Evolutionary conservation across 768 basidiomycete species (phyloP).

Genomic region (Clavulina sp.): DNA sequence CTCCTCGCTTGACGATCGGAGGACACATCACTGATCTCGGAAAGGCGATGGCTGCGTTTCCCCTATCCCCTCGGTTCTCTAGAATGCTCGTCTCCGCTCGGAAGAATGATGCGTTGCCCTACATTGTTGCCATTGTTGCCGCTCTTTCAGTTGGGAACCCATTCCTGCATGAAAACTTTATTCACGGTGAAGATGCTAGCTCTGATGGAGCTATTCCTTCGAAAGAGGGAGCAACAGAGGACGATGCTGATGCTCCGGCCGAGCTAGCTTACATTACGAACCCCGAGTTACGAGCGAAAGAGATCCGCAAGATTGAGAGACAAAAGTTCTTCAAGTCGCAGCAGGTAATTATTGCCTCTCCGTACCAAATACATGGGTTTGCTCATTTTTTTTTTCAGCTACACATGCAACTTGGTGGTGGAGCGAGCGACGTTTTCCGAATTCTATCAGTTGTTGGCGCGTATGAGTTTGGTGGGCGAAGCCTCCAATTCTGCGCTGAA

Average conservation of each 20-base stretch:
- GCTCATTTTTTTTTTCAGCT: conserved; percentile 25
- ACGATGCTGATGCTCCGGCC: conserved; percentile 20
- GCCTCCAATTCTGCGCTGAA: conserved; percentile 60
- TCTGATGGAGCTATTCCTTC: conserved; percentile 21
- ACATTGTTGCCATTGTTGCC: conserved; percentile 80
- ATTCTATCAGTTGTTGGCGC: conserved; percentile 89
- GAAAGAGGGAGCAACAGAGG: conserved; percentile 26
- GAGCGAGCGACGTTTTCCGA: conserved; percentile 72
- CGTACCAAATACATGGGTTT: background rate
- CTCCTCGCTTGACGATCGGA: conserved; percentile 18
- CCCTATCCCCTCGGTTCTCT: conserved; percentile 85
- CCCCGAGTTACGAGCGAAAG: conserved; percentile 34
- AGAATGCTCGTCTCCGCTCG: conserved; percentile 78
- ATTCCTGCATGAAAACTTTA: conserved; percentile 63
- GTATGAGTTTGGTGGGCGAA: conserved; percentile 80
- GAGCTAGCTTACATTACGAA: conserved; percentile 30
- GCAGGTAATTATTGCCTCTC: conserved; percentile 30
- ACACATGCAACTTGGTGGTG: conserved; percentile 65
- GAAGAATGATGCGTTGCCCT: conserved; percentile 83
- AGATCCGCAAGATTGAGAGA: conserved; percentile 39
- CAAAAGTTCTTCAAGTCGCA: conserved; percentile 73
- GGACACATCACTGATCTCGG: conserved; percentile 78
- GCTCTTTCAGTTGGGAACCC: conserved; percentile 90
- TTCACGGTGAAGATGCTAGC: conserved; percentile 16
- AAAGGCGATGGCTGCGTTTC: conserved; percentile 84